Percentiles rank a stretch among this genome's conserved stretches.
Conservation (phyloP, 192 early-diverging fungal genomes). For the Mortierella alpina region DNA sequence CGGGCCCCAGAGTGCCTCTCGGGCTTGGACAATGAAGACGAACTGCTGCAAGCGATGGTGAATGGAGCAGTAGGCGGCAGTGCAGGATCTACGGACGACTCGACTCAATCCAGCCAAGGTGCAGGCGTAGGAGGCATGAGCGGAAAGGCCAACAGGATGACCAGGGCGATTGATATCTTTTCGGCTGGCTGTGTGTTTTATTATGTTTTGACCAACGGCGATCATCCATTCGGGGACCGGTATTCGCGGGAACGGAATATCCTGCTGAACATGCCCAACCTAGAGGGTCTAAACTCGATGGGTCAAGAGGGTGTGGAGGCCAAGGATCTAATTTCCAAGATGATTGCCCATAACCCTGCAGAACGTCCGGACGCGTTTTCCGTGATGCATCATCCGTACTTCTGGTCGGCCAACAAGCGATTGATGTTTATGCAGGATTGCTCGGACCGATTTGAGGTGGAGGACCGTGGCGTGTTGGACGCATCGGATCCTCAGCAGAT, state of each 20-base stretch:
- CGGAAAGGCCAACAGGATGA: constrained; percentile 64
- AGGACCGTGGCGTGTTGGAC: constrained; percentile 61
- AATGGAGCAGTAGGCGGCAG: neutral
- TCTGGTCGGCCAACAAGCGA: constrained; percentile 89
- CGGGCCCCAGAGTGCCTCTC: constrained; percentile 89
- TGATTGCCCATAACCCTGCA: constrained; percentile 82
- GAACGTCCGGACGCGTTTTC: constrained; percentile 83
- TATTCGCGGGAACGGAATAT: constrained; percentile 93
- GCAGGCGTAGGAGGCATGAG: constrained; percentile 1
- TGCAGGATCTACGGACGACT: constrained; percentile 38
- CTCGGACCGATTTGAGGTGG: constrained; percentile 94
- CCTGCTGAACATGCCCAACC: constrained; percentile 75
- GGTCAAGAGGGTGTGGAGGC: constrained; percentile 84
- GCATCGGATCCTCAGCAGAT: constrained; percentile 59
- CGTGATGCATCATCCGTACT: constrained; percentile 93
- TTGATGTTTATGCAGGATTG: constrained; percentile 94
- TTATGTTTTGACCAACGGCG: constrained; percentile 89
- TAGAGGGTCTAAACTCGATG: constrained; percentile 77
- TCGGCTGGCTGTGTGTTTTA: constrained; percentile 96
- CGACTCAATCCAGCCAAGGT: constrained; percentile 51
- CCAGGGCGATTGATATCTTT: constrained; percentile 94
- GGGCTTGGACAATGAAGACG: constrained; percentile 32
- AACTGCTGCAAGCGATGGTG: constrained; percentile 2
- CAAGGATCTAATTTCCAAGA: constrained; percentile 89
- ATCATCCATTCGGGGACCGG: constrained; percentile 96